Evolutionary conservation across 1,139 yeast species (phyloP).

Genomic region (Yamadazyma pseudoaaseri): DNA sequence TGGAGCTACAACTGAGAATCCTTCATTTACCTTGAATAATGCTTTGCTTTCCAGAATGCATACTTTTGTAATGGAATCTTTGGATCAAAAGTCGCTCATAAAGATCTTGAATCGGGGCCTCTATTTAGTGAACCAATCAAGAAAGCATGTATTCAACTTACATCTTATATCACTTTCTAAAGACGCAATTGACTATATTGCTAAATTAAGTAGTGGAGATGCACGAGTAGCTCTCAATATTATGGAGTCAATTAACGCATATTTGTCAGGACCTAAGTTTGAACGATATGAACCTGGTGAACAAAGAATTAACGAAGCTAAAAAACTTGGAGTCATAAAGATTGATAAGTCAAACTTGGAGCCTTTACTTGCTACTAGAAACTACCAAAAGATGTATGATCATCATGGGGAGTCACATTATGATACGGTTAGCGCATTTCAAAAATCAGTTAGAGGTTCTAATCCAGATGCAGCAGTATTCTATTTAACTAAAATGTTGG

Average conservation of each 20-base stretch:
- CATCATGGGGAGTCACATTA: conserved; percentile 89
- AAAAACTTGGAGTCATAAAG: conserved; percentile 28
- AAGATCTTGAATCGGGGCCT: conserved; percentile 64
- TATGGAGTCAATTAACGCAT: conserved; percentile 53
- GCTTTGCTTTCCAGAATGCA: conserved; percentile 88
- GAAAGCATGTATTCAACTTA: conserved; percentile 40
- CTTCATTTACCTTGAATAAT: conserved; percentile 85
- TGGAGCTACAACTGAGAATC: conserved; percentile 98
- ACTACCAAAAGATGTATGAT: conserved; percentile 70
- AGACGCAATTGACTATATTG: conserved; percentile 67
- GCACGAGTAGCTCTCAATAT: conserved; percentile 80
- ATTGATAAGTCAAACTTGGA: conserved; percentile 36
- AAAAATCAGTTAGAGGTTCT: conserved; percentile 84
- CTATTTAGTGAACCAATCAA: conserved; percentile 54
- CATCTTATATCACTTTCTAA: conserved; percentile 51
- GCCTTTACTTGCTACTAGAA: conserved; percentile 34
- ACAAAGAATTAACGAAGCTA: conserved; percentile 16
- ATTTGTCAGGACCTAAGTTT: conserved; percentile 35
- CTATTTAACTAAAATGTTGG: conserved; percentile 82
- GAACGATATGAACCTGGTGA: conserved; percentile 19
- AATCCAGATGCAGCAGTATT: conserved; percentile 88
- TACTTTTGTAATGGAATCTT: conserved; percentile 75
- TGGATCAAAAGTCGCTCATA: conserved; percentile 53
- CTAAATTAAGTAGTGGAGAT: conserved; percentile 83
- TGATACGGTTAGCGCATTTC: conserved; percentile 92